Conservation (phyloP, 1,284 basidiomycete genomes). For the Fomitopsis schrenkii region DNA sequence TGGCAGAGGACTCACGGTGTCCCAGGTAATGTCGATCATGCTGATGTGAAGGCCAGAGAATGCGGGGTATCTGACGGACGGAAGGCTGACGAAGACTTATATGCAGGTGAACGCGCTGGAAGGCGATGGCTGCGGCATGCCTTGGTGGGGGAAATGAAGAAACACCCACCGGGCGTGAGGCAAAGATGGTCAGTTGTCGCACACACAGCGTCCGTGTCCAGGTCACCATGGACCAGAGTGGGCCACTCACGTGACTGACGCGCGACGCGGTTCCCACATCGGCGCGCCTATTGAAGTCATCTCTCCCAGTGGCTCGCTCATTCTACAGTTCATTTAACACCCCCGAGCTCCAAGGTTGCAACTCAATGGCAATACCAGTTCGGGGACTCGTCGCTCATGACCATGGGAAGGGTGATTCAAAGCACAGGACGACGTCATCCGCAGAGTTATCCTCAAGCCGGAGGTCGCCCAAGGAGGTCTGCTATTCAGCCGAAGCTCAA, state of each 20-base stretch:
- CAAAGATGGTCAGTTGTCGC: neutral
- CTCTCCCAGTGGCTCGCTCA: neutral
- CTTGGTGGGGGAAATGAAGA: neutral
- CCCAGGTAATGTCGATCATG: constrained; percentile 12
- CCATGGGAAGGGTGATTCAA: neutral
- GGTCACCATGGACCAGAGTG: neutral
- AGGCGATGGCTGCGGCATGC: neutral
- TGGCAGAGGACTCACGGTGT: constrained; percentile 4
- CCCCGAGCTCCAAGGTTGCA: neutral
- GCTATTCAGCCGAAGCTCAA: neutral
- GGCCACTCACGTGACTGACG: neutral
- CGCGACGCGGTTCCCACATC: neutral
- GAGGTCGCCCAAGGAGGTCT: neutral
- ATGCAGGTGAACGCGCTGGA: neutral
- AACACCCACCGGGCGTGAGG: neutral
- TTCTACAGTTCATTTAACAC: neutral
- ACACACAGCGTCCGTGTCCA: neutral
- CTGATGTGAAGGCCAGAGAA: constrained; percentile 1
- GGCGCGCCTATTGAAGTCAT: neutral
- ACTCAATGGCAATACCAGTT: too few species aligned
- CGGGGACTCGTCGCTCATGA: neutral
- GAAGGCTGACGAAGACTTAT: neutral
- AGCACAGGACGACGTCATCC: neutral
- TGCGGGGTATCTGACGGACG: neutral
- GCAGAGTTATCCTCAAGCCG: neutral